Base-by-base conservation (phyloP, 305 asterid genomes). In the Plantago lanceolata region DNA sequence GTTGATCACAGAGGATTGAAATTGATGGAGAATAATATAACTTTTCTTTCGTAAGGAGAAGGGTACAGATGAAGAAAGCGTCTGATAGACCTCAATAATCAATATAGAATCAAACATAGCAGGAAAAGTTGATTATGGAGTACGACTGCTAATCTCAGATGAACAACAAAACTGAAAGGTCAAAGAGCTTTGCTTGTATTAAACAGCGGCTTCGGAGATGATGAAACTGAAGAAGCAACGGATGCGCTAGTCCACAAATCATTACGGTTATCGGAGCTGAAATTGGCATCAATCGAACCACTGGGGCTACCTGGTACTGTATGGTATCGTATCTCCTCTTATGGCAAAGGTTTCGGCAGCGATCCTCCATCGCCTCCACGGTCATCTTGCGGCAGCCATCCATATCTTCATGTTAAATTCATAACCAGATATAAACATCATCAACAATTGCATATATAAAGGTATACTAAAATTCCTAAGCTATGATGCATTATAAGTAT, bases 251-350 rank as follows among this genome's bases (percentile, higher is more conserved):
- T 84, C 99, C 97, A 90, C 0, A 94, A 87, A 59, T 93, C 97
- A 18, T 80, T 85, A 0, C 96, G 90, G 81, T 82, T 85, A 24
- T 90, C 97, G 1, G 88, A 83, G 85, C 89, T 82, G 58, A 87
- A 87, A 76, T 86, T 85, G 8, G 95, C 89, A 71, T 90, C 96
- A 40, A 90, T 71, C 1, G 88, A 88, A n/a, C 95, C 97, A 52
- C 81, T 83, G 26, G 97, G 97, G 66, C 97, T 90, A 64, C 79
- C 76, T 0, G 95, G 94, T 2, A 73, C 55, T 11, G 81, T 72
- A 50, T 61, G 14, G 81, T 72, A 50, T 61, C 73, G 48, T 71
- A 75, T 49, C 84, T 87, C 76, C 96, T 94, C 74, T 90, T 89
- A 48, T 15, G 50, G 76, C 62, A 57, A 50, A 78, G 72, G n/a